Evolutionary conservation across 208 protist species (phyloP).

Genomic region (Acanthamoeba lenticulata): DNA sequence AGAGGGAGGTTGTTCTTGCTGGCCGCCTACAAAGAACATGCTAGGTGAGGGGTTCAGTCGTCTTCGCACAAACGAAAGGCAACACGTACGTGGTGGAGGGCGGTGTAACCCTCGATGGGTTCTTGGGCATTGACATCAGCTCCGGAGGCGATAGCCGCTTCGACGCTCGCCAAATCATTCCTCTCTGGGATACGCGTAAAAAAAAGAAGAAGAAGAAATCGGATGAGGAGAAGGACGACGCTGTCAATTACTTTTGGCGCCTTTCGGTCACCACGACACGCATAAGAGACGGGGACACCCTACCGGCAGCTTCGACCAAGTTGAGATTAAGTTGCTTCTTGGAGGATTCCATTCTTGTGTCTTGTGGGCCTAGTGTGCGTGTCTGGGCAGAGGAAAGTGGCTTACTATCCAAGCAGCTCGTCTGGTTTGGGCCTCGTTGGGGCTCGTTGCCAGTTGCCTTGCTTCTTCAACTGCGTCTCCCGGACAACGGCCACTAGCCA

Average conservation of each 20-base stretch:
- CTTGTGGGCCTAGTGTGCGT: no score
- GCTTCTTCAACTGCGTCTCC: no score
- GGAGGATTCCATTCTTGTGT: not conserved
- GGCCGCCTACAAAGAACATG: not conserved
- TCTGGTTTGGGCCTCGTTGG: not conserved
- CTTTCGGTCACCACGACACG: no score
- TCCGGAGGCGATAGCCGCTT: not conserved
- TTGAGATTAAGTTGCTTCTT: not conserved
- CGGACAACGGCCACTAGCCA: no score
- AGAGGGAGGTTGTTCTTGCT: not conserved
- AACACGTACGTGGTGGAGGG: not conserved
- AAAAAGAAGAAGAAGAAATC: no score
- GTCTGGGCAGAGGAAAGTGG: no score
- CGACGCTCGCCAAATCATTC: not conserved
- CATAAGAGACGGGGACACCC: not conserved
- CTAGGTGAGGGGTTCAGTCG: no score
- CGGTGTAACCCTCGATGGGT: constrained; percentile 80
- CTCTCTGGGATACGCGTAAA: not conserved
- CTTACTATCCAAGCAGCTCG: no score
- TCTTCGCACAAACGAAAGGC: no score
- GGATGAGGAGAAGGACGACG: no score
- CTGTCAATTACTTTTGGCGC: no score
- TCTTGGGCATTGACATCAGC: constrained; percentile 26
- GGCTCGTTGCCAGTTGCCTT: no score
- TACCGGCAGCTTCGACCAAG: not conserved